Base-by-base conservation (phyloP, 2,329 filamentous ascomycete genomes). In the Alternaria incomplexa region DNA sequence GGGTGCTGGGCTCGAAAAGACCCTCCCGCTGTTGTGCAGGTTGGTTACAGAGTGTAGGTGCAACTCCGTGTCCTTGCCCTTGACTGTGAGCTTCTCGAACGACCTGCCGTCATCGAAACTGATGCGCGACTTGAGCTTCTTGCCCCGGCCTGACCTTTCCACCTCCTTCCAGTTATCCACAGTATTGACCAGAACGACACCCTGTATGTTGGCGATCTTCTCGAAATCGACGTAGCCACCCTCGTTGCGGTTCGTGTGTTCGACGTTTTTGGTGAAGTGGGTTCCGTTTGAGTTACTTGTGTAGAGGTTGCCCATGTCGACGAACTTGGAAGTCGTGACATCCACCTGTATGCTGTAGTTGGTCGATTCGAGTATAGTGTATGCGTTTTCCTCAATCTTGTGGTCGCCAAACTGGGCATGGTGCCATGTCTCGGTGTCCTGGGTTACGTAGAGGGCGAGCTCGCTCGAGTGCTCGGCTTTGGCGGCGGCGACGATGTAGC, bases 291-390 rank as follows among this genome's bases (percentile, higher is more conserved):
- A 98, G 78, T 99, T 99, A 77, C 95, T 98, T 6, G 93, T 97
- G 75, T 97, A 95, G 60, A 99, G 85, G 11, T 91, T 89, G 32
- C 96, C 96, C 88, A 97, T 95, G 0, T 91, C 88, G 40, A 85
- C 86, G 12, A 86, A 86, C 60, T 80, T 82, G 11, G 85, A 85
- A 1, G 91, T 93, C 86, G 95, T 90, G 66, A 98, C 94, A 79
- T 98, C 94, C 58, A 99, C 89, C 81, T 98, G 95, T 71, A 99
- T 93, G 83, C 95, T 97, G 83, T 99, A 97, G 77, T 97, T 95
- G 45, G 96, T 98, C 74, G 94, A 96, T 81, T 98, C 95, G 44
- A 99, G 86, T 51, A 99, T 87, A 0, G 96, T 99, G 80, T 97
- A 99, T 3, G 92, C 93, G 72, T 89, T 86, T 76, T 95, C 88